Evolutionary conservation across 2,329 filamentous ascomycete species (phyloP), one percentile per base, ranked within the genome.

Genomic region (Xylariaceae sp.): DNA sequence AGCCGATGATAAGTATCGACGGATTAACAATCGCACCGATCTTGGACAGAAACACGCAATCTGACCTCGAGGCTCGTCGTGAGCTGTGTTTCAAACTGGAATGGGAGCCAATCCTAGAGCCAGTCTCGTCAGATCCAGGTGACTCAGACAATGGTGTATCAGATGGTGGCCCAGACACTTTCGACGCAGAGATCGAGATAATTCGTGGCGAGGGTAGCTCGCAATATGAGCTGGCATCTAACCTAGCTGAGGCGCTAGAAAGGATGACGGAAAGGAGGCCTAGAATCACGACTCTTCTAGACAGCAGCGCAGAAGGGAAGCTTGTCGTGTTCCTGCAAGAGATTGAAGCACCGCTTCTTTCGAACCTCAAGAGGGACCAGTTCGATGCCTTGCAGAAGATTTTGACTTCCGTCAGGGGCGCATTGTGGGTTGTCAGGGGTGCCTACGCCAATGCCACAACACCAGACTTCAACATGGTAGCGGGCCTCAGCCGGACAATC

Each of bases 11-110:
- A 14, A 60, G 53, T 18, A 40, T 67, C 2, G 57, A 65, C n/a
- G 62, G 57, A 8, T 50, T 67, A 19, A 54, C 50, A 2, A 57
- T 70, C 32, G 60, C 64, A 1, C 67, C 66, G 3, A 63, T 69
- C n/a, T 53, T 65, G 26, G 64, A 65, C 17, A 59, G 55, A 3
- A 57, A 58, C 3, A 44, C 49, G 2, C 48, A 50, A 24, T 44
- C 51, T 2, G 57, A 61, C 12, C 37, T 39, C 7, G 57, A 60
- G 12, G 46, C 38, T 1, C 51, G 63, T n/a, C 57, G 65, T 2
- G 62, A 69, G 46, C 58, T 71, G 1, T 71, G 68, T 51, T 71
- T 66, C 54, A 70, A 67, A 50, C 38, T 68, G 11, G 58, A 67
- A n/a, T 71, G 68, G 67, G 67, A 69, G 31, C 62, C 58, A 3